Evolutionary conservation across 768 basidiomycete genomes (phyloP).

Genomic region (Daedaleopsis sinensis): DNA sequence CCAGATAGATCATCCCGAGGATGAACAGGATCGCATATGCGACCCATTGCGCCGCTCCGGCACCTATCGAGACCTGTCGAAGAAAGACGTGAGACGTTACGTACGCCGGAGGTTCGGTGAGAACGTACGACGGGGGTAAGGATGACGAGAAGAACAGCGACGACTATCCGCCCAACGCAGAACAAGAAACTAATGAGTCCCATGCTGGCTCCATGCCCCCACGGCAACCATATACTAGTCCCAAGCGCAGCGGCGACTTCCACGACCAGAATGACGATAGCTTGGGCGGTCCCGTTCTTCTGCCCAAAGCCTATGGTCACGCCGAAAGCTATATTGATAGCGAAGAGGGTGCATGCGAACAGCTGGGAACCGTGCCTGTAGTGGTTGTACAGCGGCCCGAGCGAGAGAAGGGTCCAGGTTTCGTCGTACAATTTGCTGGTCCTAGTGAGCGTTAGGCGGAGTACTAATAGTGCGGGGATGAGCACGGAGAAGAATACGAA

Average conservation of each 20-base stretch:
- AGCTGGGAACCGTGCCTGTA: constrained; percentile 90
- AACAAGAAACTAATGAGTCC: constrained; percentile 93
- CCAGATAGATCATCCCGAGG: constrained; percentile 77
- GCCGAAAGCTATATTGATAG: constrained; percentile 81
- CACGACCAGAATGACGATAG: constrained; percentile 85
- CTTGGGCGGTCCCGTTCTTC: constrained; percentile 87
- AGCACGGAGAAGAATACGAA: constrained; percentile 81
- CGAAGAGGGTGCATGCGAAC: constrained; percentile 81
- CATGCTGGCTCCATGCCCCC: constrained; percentile 97
- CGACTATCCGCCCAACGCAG: constrained; percentile 87
- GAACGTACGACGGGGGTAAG: constrained; percentile 81
- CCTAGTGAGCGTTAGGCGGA: constrained; percentile 78
- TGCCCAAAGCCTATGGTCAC: constrained; percentile 90
- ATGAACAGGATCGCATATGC: constrained; percentile 91
- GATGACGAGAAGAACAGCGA: constrained; percentile 89
- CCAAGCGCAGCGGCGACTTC: constrained; percentile 87
- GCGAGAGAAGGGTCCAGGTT: constrained; percentile 84
- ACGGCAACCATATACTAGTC: constrained; percentile 94
- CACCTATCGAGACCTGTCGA: constrained; percentile 78
- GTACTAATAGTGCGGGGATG: constrained; percentile 72
- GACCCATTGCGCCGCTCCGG: constrained; percentile 87
- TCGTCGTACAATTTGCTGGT: constrained; percentile 94
- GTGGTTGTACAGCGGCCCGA: constrained; percentile 94
- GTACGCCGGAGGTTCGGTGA: constrained; percentile 11
- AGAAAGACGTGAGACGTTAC: constrained; percentile 16